These are phyloP conservation scores for Russula abietina DNA, from an alignment of 768 basidiomycete genomes.

Conservation along the genomic window DNA sequence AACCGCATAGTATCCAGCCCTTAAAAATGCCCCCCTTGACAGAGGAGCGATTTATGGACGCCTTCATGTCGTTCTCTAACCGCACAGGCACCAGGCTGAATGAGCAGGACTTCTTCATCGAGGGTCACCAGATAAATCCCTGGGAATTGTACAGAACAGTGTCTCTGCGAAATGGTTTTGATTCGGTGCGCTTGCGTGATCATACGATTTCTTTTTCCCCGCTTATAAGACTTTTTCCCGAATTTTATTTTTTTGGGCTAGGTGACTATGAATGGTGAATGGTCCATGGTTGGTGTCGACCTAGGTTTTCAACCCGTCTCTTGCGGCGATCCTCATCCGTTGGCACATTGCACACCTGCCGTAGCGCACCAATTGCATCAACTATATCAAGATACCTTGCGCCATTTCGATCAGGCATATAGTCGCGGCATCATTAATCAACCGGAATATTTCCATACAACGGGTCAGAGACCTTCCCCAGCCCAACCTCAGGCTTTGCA, in stretches of 20 bases:
- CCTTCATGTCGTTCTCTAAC: slow-evolving; percentile 3
- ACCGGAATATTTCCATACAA: neutral
- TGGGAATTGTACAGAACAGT: slow-evolving; percentile 11
- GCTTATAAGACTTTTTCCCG: neutral
- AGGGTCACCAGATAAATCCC: neutral
- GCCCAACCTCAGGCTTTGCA: neutral
- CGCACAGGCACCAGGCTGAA: slow-evolving; percentile 1
- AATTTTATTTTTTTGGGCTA: neutral
- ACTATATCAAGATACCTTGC: slow-evolving; percentile 7
- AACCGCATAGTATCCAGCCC: neutral
- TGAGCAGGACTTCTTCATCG: slow-evolving; percentile 12
- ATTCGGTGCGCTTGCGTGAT: neutral
- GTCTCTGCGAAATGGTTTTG: slow-evolving; percentile 6
- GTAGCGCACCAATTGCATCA: slow-evolving; percentile 14
- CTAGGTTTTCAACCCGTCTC: slow-evolving; percentile 1
- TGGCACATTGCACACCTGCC: neutral
- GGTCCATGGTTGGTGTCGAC: slow-evolving; percentile 5
- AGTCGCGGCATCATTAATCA: neutral
- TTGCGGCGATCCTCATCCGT: neutral
- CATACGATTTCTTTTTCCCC: neutral
- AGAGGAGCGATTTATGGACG: slow-evolving; percentile 10
- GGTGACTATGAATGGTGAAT: slow-evolving; percentile 16
- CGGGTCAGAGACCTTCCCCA: neutral
- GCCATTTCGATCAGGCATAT: slow-evolving; percentile 12
- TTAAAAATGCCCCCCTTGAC: neutral